Evolutionary conservation across 495 filamentous ascomycete genomes (phyloP).

Genomic region (Coniosporium apollinis): DNA sequence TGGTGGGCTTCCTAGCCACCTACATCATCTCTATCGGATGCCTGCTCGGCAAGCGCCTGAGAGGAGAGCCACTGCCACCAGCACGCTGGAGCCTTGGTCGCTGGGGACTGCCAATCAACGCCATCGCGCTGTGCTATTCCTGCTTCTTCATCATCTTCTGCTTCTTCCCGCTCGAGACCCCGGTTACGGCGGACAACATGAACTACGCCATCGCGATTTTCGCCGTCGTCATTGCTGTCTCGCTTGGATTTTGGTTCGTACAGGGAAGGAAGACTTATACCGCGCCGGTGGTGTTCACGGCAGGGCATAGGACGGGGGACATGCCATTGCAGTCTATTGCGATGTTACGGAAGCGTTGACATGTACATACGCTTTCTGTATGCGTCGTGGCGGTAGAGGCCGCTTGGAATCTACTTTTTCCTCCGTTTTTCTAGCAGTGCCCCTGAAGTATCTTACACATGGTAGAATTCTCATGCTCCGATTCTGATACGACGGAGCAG

Average conservation of each 20-base stretch:
- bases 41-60: conserved; percentile 16
- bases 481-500: no score
- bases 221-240: conserved; percentile 14
- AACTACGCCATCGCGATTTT: conserved; percentile 21
- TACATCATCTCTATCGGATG: conserved; percentile 25
- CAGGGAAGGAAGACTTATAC: conserved; percentile 20
- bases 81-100: conserved; percentile 21
- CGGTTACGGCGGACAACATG: conserved; percentile 10
- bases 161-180: conserved; percentile 19
- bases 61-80: conserved; percentile 15
- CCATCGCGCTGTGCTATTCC: conserved; percentile 19
- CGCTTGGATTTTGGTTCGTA: conserved; percentile 13
- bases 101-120: conserved; percentile 20
- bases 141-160: conserved; percentile 16
- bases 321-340: conserved; percentile 13
- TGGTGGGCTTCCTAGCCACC: conserved; percentile 16
- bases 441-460: no score
- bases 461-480: no score
- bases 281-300: conserved; percentile 21
- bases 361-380: no score
- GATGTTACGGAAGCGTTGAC: no score
- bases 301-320: conserved; percentile 18
- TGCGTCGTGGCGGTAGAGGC: no score
- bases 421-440: no score
- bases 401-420: no score